Percentiles rank a stretch among this genome's conserved stretches.
phyloP scores from a whole-genome alignment of 768 basidiomycete genomes.

The Cantharellus cinnabarinus region DNA sequence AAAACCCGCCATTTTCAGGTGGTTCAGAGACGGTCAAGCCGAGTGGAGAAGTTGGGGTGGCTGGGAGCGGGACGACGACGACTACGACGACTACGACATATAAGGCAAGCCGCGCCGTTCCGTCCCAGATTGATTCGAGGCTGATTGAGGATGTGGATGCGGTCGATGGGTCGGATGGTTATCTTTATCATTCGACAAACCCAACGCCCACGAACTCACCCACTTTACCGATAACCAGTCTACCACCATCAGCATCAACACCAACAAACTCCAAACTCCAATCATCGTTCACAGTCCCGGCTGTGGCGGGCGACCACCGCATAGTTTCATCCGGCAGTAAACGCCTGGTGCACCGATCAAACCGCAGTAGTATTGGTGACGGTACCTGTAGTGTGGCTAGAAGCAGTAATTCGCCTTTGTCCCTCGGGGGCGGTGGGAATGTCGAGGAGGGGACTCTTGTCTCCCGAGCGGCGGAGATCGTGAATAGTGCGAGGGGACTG shows the following conservation, averaged over 20 bases:
- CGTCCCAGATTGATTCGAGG: neutral
- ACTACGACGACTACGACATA: too few species aligned
- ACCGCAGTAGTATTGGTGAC: neutral
- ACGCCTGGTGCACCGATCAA: neutral
- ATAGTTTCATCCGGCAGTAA: neutral
- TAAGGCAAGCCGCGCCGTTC: too few species aligned
- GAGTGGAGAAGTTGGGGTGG: too few species aligned
- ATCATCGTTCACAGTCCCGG: neutral
- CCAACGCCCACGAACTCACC: neutral
- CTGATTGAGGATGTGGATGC: neutral
- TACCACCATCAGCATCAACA: neutral
- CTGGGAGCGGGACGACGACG: too few species aligned
- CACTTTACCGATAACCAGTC: neutral
- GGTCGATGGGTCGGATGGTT: neutral
- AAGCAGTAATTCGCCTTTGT: neutral
- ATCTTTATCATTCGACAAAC: neutral
- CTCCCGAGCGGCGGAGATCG: constrained; percentile 54
- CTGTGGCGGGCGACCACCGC: neutral
- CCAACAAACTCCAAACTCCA: neutral
- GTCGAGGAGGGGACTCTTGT: constrained; percentile 26
- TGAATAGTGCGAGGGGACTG: constrained; percentile 59
- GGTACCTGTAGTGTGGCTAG: neutral
- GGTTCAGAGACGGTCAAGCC: too few species aligned
- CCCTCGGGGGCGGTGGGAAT: neutral
- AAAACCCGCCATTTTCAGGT: too few species aligned